A percentile compares a stretch with the other conserved stretches of the same genome.
Conservation (phyloP, 2,329 filamentous ascomycete species). For the Botryotinia convoluta region DNA sequence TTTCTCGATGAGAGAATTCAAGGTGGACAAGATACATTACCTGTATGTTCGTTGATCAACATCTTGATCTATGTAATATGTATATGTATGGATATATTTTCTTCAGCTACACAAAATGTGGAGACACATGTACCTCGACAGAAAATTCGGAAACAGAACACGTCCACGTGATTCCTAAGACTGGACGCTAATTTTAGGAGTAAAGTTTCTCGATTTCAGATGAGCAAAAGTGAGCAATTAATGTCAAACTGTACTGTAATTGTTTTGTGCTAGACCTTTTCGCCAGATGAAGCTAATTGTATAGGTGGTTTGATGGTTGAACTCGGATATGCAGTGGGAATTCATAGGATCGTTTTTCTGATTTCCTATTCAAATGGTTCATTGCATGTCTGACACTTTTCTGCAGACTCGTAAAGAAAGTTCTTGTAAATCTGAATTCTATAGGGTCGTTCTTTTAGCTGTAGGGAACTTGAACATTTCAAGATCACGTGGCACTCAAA, state of each 20-base stretch:
- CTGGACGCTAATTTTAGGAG: neutral
- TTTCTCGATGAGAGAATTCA: too few relatives aligned
- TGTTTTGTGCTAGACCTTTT: neutral
- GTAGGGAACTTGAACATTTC: neutral
- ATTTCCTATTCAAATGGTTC: neutral
- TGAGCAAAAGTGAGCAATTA: neutral
- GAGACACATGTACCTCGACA: neutral
- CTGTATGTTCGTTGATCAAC: conserved; percentile 7
- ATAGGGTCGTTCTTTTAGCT: neutral
- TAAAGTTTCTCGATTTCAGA: neutral
- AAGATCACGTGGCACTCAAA: neutral
- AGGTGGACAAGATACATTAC: neutral
- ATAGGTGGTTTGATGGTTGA: neutral
- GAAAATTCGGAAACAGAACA: neutral
- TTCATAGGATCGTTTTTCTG: neutral
- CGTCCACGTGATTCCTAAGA: neutral
- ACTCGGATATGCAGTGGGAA: neutral
- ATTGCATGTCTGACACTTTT: neutral
- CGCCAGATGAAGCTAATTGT: neutral
- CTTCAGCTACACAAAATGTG: neutral
- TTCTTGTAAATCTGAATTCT: neutral
- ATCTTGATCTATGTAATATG: neutral
- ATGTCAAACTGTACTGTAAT: neutral
- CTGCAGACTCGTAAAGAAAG: neutral
- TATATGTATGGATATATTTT: neutral